Evolutionary conservation across 371 early-diverging fungal species (phyloP), one percentile per base, ranked within the genome.

Genomic region (Lichtheimia ornata): DNA sequence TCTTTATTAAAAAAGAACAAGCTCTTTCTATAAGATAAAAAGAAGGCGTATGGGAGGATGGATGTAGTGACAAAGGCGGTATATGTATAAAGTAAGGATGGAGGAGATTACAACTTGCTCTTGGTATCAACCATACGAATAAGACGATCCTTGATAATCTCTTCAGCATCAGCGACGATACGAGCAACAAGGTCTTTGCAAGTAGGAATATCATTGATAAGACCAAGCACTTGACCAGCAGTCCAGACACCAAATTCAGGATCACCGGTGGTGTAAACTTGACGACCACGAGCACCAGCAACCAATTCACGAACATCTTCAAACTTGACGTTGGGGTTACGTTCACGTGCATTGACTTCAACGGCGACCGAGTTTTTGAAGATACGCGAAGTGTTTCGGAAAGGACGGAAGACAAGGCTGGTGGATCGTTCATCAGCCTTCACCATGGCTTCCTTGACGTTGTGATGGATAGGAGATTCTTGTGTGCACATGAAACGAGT

Each of bases 401-500:
- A 81, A 6, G 92, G 88, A 12, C 92, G 81, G 79, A 90, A 92
- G 63, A 90, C 84, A 25, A 91, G 71, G 0, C 85, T 62, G 0
- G 91, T 91, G 24, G 82, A 79, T 42, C 85, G 81, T 66, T 92
- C 91, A 41, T 83, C 81, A 0, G 87, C 89, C 43, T 80, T 72
- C 53, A 91, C 90, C 64, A 92, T 90, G 35, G 77, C 77, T 61
- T 89, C 82, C 74, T 92, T 92, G 76, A 90, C 84, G 65, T 87
- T 84, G 52, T 83, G 67, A 77, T 90, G 90, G 58, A 90, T 85
- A 17, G 90, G 89, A 4, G 88, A 64, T 69, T 92, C 93, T 42
- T 77, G 74, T 0, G 91, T 91, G 73, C 88, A 87, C 89, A 92
- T 86, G 79, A 92, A 92, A n/a, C 93, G 87, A 5, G 92, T 91